Base-by-base conservation (phyloP, 148 eudicot genomes). In the Selenicereus undatus region DNA sequence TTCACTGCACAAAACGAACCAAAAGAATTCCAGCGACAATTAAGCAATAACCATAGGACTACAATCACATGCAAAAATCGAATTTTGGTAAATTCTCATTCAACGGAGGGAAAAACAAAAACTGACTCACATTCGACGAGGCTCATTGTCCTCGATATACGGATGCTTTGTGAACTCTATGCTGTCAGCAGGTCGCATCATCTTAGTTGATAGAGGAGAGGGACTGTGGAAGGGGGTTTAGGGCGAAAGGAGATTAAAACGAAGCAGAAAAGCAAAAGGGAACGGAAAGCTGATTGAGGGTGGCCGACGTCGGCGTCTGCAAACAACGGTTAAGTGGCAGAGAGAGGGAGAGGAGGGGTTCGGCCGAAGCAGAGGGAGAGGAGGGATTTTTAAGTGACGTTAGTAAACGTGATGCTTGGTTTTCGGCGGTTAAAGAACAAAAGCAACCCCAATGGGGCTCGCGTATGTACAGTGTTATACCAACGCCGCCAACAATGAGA, bases 141-240 rank as follows among this genome's bases (percentile, higher is more conserved):
- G 94, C 56, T 92, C 97, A 24, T 89, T 86, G 75, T 93, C 92
- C 87, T 95, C 98, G 22, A 91, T 68, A 58, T 86, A 95, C 1
- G 88, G 93, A 74, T 91, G 88, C 73, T 95, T 95, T 4, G 97
- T 95, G 87, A 88, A 93, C 69, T 78, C 89, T 20, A 93, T 39
- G n/a, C 78, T 80, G 8, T 79, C 87, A 43, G 78, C 81, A 5
- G 86, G 80, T 68, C 75, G 71, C 69, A 27, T 74, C 89, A 83
- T 89, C 83, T 26, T 51, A 51, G 13, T 42, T 20, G n/a, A 58
- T 5, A 21, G 22, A 18, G 21, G 64, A 21, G 64, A 3, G 22
- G 0, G 8, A 17, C 22, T 11, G n/a, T 11, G 21, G 16, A 6
- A 18, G n/a, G n/a, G 0, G 22, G 16, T 17, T 58, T 21, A 58